Evolutionary conservation across 225 moss, liverwort and hornwort species (phyloP).

Genomic region (Pseudisothecium myosuroides): DNA sequence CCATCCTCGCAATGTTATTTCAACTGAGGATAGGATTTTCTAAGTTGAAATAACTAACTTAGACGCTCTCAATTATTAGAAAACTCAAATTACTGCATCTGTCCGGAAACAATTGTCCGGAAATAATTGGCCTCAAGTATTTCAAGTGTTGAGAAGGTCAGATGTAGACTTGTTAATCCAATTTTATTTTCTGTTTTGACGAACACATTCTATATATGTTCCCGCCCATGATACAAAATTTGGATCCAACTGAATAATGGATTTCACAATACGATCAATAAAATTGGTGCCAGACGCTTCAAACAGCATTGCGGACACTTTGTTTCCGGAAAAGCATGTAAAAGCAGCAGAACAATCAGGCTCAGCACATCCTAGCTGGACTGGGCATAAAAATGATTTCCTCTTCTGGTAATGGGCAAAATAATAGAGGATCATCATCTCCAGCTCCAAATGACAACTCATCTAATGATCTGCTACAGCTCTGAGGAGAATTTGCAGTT

Average conservation of each 20-base stretch:
- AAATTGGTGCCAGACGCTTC: no score
- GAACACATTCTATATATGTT: neutral
- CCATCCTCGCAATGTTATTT: neutral
- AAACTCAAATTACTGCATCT: neutral
- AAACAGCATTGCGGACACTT: no score
- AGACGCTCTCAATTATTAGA: neutral
- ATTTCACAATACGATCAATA: neutral
- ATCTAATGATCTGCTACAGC: neutral
- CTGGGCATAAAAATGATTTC: no score
- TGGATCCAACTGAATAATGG: neutral
- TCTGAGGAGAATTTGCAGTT: neutral
- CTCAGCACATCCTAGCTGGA: no score
- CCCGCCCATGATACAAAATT: no score
- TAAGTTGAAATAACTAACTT: neutral
- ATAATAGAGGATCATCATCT: neutral
- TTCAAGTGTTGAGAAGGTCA: neutral
- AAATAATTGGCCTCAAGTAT: neutral
- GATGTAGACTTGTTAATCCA: neutral
- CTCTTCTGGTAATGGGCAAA: neutral
- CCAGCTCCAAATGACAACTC: neutral
- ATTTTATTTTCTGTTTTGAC: neutral
- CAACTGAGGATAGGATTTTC: neutral
- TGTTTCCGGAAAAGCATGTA: neutral
- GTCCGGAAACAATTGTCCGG: neutral
- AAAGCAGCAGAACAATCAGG: neutral